phyloP scores from a whole-genome alignment of 1,284 basidiomycete species.

The Termitomyces sp. region DNA sequence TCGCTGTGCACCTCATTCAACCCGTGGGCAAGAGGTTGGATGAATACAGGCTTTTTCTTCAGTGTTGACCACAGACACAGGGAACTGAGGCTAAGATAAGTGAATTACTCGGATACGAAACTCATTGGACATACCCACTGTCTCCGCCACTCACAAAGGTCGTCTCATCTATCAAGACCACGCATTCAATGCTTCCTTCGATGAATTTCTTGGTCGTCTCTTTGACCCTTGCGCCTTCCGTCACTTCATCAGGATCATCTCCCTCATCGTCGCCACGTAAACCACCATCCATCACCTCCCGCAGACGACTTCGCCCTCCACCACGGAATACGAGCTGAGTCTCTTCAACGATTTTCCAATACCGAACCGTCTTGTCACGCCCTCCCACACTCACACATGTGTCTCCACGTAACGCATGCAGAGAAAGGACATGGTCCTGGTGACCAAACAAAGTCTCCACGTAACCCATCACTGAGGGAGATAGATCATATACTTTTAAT shows the following conservation, averaged over 20 bases:
- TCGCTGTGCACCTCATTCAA: conserved; percentile 65
- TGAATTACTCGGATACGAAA: conserved; percentile 1
- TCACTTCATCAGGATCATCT: conserved; percentile 32
- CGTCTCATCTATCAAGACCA: conserved; percentile 91
- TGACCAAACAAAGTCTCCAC: conserved; percentile 98
- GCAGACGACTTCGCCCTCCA: conserved; percentile 74
- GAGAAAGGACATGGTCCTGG: conserved; percentile 78
- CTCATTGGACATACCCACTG: conserved; percentile 62
- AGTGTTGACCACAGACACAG: conserved; percentile 90
- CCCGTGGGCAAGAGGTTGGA: conserved; percentile 82
- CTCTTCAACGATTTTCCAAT: conserved; percentile 97
- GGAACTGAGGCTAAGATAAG: conserved; percentile 46
- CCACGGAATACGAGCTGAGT: conserved; percentile 94
- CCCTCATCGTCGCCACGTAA: conserved; percentile 56
- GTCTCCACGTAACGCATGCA: conserved; percentile 82
- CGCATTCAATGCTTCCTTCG: conserved; percentile 89
- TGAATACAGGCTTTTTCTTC: conserved; percentile 95
- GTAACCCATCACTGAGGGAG: conserved; percentile 77
- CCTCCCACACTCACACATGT: conserved; percentile 85
- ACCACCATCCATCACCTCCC: conserved; percentile 80
- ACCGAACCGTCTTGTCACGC: conserved; percentile 87
- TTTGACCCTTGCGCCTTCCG: conserved; percentile 26
- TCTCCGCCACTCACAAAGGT: conserved; percentile 94
- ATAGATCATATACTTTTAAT: conserved; percentile 85
- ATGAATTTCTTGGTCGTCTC: conserved; percentile 54